These are phyloP conservation scores for Miscanthus lutarioriparius DNA, from an alignment of 176 grass and related monocot genomes.

Conservation along the genomic window DNA sequence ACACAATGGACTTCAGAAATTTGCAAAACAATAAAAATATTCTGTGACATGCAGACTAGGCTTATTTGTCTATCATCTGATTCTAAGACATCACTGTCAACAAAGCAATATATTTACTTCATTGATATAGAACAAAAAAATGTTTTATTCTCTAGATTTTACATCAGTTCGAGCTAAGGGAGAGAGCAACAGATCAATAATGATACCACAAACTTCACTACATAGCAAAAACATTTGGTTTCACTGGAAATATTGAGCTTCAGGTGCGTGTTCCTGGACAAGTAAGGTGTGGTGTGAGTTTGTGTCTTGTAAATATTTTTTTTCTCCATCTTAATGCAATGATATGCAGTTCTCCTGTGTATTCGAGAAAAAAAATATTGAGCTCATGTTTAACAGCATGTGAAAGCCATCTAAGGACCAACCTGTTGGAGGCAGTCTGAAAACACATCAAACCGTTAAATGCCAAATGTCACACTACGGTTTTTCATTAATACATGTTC, in stretches of 20 bases:
- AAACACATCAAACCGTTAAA: background rate
- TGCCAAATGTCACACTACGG: background rate
- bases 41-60: background rate
- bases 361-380: background rate
- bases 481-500: background rate
- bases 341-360: background rate
- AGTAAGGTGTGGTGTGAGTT: background rate
- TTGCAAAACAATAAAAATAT: conserved; percentile 28
- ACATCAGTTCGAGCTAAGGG: background rate
- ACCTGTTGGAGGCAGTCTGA: background rate
- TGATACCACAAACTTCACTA: background rate
- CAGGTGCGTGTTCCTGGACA: background rate
- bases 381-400: conserved; percentile 8
- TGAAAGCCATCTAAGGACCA: background rate
- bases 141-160: background rate
- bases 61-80: conserved; percentile 10
- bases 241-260: background rate
- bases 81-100: conserved; percentile 14
- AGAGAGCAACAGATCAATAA: background rate
- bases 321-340: background rate
- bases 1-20: background rate
- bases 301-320: background rate
- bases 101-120: conserved; percentile 13
- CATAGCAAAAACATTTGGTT: background rate
- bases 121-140: background rate